Evolutionary conservation across 2,329 filamentous ascomycete genomes (phyloP).

Genomic region (Elsinoe australis): DNA sequence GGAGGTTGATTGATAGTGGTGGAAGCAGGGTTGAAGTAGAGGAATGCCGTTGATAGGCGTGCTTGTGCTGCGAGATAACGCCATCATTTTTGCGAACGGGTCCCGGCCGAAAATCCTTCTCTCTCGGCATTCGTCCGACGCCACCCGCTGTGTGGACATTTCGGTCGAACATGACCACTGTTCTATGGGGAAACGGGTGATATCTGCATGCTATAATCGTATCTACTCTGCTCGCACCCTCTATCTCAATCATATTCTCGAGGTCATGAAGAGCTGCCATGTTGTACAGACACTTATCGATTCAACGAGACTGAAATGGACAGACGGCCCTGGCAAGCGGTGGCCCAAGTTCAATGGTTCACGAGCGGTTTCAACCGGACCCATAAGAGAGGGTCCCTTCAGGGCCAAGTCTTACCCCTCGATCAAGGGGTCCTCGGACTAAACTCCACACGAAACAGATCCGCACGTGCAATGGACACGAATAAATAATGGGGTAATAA

Average conservation of each 20-base stretch:
- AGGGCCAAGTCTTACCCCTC: background rate
- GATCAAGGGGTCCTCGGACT: background rate
- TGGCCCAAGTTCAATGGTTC: background rate
- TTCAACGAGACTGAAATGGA: too few species aligned
- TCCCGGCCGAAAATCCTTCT: background rate
- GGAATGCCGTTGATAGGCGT: slow-evolving; percentile 15
- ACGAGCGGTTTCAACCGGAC: background rate
- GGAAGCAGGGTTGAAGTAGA: slow-evolving; percentile 15
- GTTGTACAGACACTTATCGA: too few species aligned
- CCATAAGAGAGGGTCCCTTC: background rate
- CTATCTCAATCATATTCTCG: too few species aligned
- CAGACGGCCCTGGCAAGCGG: too few species aligned
- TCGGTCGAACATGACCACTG: too few species aligned
- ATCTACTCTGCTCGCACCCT: too few species aligned
- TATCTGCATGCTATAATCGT: too few species aligned
- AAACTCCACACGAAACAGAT: slow-evolving; percentile 8
- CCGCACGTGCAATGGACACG: slow-evolving; percentile 6
- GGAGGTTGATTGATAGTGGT: slow-evolving; percentile 10
- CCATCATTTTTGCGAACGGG: slow-evolving; percentile 9
- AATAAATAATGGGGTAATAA: slow-evolving; percentile 8
- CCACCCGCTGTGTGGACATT: too few species aligned
- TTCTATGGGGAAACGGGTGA: too few species aligned
- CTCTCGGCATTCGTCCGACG: background rate
- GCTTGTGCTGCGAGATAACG: slow-evolving; percentile 7
- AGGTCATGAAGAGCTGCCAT: too few species aligned